Evolutionary conservation across 1,284 basidiomycete genomes (phyloP).

Genomic region (Fomitopsis schrenkii): DNA sequence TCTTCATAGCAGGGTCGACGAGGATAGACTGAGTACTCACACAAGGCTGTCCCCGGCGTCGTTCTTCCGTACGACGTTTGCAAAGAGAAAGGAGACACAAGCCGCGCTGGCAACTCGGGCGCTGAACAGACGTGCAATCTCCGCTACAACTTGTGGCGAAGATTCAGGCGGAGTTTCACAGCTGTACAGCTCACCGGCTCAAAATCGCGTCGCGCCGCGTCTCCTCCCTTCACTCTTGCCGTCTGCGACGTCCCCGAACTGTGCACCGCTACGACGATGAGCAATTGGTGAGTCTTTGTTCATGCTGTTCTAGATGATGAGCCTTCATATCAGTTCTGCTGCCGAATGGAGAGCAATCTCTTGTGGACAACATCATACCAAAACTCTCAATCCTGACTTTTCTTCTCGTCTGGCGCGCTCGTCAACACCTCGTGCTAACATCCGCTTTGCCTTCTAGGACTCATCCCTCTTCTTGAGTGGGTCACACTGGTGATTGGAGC

Average conservation of each 20-base stretch:
- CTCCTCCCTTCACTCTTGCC: not conserved
- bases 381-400: conserved; percentile 42
- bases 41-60: too few relatives aligned
- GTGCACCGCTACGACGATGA: not conserved
- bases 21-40: not conserved
- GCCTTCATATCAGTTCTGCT: conserved; percentile 67
- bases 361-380: conserved; percentile 71
- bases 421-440: not conserved
- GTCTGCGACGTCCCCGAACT: not conserved
- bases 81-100: too few relatives aligned
- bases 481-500: too few relatives aligned
- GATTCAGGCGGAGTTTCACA: conserved; percentile 20
- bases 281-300: not conserved
- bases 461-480: not conserved
- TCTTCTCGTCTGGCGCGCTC: conserved; percentile 6
- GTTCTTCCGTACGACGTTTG: too few relatives aligned
- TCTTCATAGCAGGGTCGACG: conserved; percentile 44
- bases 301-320: conserved; percentile 39
- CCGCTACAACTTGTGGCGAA: not conserved
- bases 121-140: not conserved
- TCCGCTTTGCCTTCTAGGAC: conserved; percentile 4
- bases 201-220: conserved; percentile 11
- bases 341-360: conserved; percentile 66
- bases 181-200: conserved; percentile 25
- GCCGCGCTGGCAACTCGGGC: not conserved